Percentiles rank a stretch among this genome's conserved stretches.
Conservation (phyloP, 2,329 filamentous ascomycete species). For the Penicillium sp. region DNA sequence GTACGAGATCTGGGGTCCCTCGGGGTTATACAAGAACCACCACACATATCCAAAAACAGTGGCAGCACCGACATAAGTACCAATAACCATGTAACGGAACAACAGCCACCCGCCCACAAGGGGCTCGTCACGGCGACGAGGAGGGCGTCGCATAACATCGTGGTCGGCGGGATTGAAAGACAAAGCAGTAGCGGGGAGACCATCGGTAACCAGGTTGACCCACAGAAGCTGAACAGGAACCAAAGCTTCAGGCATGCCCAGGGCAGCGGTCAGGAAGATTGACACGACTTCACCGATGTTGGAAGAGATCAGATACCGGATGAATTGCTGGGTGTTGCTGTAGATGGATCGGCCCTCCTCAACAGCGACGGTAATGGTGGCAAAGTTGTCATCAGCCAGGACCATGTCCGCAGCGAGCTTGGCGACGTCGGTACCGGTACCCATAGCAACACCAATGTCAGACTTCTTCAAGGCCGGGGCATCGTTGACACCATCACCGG, state of each 20-base stretch:
- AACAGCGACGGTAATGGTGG: constrained; percentile 92
- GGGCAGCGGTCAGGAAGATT: constrained; percentile 94
- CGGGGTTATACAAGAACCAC: constrained; percentile 98
- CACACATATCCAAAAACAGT: constrained; percentile 98
- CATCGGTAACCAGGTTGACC: constrained; percentile 98
- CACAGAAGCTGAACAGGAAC: constrained; percentile 97
- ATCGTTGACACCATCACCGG: constrained; percentile 97
- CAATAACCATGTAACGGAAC: constrained; percentile 95
- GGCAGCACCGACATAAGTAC: constrained; percentile 89
- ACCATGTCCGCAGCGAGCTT: constrained; percentile 99
- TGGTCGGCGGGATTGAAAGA: constrained; percentile 99
- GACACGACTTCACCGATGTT: constrained; percentile 99
- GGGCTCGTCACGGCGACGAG: constrained; percentile 87
- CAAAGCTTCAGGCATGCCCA: constrained; percentile 96
- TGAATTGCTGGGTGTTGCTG: constrained; percentile 99
- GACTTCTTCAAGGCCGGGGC: constrained; percentile 97
- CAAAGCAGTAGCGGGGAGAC: constrained; percentile 90
- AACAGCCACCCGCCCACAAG: constrained; percentile 96
- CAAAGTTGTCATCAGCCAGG: constrained; percentile 97
- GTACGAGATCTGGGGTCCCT: constrained; percentile 89
- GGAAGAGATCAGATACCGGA: constrained; percentile 97
- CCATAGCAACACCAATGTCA: constrained; percentile 99
- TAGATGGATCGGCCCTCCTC: constrained; percentile 98
- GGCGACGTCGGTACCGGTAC: constrained; percentile 93
- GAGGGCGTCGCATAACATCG: constrained; percentile 93